Percentiles rank a stretch among this genome's conserved stretches.
These are phyloP conservation scores for Fusarium subglutinans DNA, from an alignment of 2,329 filamentous ascomycete species.

Conservation along the genomic window DNA sequence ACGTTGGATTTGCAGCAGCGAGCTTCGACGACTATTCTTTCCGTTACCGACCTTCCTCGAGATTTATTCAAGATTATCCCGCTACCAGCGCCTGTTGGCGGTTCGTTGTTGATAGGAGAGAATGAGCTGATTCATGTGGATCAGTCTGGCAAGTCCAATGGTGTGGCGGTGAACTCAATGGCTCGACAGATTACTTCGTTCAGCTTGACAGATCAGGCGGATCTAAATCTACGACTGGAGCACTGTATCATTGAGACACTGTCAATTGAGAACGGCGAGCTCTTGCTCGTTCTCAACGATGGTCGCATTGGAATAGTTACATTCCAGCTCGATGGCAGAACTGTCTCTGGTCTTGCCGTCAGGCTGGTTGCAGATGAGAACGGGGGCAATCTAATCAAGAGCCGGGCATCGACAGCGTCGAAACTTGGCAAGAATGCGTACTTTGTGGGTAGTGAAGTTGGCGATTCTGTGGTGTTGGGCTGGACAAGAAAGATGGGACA, in stretches of 20 bases:
- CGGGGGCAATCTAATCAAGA: conserved; percentile 70
- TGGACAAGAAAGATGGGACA: conserved; percentile 76
- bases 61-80: conserved; percentile 86
- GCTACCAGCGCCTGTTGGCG: conserved; percentile 86
- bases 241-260: conserved; percentile 81
- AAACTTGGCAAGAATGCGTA: conserved; percentile 73
- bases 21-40: conserved; percentile 91
- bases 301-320: conserved; percentile 79
- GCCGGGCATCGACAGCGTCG: conserved; percentile 74
- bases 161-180: conserved; percentile 91
- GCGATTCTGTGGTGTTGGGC: conserved; percentile 82
- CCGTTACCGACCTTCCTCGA: conserved; percentile 84
- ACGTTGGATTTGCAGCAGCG: conserved; percentile 93
- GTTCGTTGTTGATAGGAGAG: conserved; percentile 83
- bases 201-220: conserved; percentile 84
- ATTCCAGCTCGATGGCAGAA: conserved; percentile 89
- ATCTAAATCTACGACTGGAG: conserved; percentile 82
- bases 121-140: conserved; percentile 97
- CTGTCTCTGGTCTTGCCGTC: conserved; percentile 86
- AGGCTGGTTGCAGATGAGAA: conserved; percentile 69
- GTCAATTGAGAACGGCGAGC: conserved; percentile 79
- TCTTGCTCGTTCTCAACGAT: conserved; percentile 82
- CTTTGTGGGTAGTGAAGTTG: conserved; percentile 87
- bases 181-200: conserved; percentile 85
- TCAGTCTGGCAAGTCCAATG: conserved; percentile 92